Conservation (phyloP, 345 rosid species). For the Geranium brycei region DNA sequence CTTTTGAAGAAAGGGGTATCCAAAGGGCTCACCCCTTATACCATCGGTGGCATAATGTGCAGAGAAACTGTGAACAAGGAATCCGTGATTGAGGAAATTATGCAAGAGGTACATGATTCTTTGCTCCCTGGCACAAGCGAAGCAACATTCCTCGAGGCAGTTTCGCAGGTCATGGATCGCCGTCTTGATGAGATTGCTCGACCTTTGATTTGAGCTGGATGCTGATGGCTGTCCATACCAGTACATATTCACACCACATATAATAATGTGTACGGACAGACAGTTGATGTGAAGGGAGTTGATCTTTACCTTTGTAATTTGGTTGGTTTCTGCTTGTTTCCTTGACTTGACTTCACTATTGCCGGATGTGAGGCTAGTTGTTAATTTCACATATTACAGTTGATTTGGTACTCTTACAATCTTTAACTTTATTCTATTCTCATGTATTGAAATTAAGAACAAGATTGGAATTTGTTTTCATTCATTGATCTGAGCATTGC, state of each 20-base stretch:
- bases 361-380: neutral
- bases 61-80: conserved; percentile 12
- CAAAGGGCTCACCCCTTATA: conserved; percentile 7
- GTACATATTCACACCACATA: neutral
- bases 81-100: conserved; percentile 10
- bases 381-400: neutral
- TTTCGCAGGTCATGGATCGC: conserved; percentile 7
- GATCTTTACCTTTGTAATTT: neutral
- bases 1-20: conserved; percentile 11
- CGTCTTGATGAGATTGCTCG: conserved; percentile 4
- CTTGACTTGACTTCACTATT: neutral
- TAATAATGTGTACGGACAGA: neutral
- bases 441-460: too few species aligned
- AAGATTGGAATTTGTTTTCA: too few species aligned
- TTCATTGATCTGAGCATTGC: too few species aligned
- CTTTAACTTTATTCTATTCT: too few species aligned
- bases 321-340: neutral
- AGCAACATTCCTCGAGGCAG: conserved; percentile 8
- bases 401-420: too few species aligned
- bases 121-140: conserved; percentile 10
- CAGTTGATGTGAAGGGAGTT: neutral
- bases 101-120: conserved; percentile 7
- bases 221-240: neutral
- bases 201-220: neutral
- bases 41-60: conserved; percentile 14